Conservation (phyloP, 2,329 filamentous ascomycete species). For the Metarhizium rileyi region DNA sequence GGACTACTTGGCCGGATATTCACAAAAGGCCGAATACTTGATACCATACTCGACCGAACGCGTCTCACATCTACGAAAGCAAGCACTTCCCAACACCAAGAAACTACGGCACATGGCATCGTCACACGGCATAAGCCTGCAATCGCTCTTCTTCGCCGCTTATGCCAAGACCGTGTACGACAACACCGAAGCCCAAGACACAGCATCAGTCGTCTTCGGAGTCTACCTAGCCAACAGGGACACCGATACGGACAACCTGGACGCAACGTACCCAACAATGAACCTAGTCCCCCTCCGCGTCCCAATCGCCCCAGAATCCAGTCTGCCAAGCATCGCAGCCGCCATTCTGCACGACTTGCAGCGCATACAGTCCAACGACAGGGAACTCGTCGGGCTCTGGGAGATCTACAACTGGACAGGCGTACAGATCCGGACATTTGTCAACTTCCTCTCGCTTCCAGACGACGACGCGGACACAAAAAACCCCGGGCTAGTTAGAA, state of each 20-base stretch:
- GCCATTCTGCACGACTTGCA: conserved; percentile 60
- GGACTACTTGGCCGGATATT: conserved; percentile 22
- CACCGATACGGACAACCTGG: conserved; percentile 35
- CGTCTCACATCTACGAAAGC: conserved; percentile 32
- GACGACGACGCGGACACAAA: not conserved
- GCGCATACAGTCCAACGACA: conserved; percentile 39
- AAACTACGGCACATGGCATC: conserved; percentile 26
- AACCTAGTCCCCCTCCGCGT: conserved; percentile 68
- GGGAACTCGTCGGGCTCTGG: conserved; percentile 53
- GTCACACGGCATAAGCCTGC: conserved; percentile 51
- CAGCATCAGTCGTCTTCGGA: conserved; percentile 50
- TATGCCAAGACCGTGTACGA: conserved; percentile 43
- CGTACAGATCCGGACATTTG: conserved; percentile 57
- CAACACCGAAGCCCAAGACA: not conserved
- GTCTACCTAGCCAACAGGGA: conserved; percentile 76
- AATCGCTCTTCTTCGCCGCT: conserved; percentile 66
- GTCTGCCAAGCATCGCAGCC: conserved; percentile 41
- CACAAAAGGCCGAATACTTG: not conserved
- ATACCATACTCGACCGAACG: conserved; percentile 8
- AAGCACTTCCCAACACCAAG: conserved; percentile 31
- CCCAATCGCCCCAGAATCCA: conserved; percentile 15
- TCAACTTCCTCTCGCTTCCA: conserved; percentile 67
- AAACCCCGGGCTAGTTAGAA: not conserved
- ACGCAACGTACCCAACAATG: conserved; percentile 56
- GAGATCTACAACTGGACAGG: conserved; percentile 71